A percentile compares a stretch with the other conserved stretches of the same genome.
Conservation (phyloP, 192 early-diverging fungal genomes). For the Podila epigama region DNA sequence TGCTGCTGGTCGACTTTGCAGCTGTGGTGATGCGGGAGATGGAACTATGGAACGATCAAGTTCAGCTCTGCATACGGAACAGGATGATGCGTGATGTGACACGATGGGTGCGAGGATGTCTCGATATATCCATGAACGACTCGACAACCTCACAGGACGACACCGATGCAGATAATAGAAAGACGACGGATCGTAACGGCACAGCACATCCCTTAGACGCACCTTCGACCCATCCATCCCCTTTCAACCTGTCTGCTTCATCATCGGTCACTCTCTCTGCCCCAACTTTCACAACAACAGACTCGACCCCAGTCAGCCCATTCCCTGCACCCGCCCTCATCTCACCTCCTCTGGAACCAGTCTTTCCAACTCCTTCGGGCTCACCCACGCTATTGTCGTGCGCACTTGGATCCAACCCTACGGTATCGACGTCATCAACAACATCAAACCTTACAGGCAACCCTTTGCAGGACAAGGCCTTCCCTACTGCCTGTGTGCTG, state of each 20-base stretch:
- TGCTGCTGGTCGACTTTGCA: slow-evolving; percentile 51
- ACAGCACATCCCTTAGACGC: too few species aligned
- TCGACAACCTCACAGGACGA: neutral
- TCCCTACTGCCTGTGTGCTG: slow-evolving; percentile 30
- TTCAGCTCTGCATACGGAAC: slow-evolving; percentile 52
- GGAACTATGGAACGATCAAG: slow-evolving; percentile 54
- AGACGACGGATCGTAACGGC: too few species aligned
- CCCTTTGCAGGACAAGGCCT: slow-evolving; percentile 26
- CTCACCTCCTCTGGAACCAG: slow-evolving; percentile 20
- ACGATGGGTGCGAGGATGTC: slow-evolving; percentile 32
- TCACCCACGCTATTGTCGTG: slow-evolving; percentile 18
- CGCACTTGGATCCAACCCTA: neutral
- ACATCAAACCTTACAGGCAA: slow-evolving; percentile 1
- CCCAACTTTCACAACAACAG: neutral
- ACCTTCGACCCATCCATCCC: neutral
- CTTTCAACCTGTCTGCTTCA: slow-evolving; percentile 1
- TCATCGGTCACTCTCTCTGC: neutral
- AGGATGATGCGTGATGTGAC: slow-evolving; percentile 51
- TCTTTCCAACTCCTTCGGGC: slow-evolving; percentile 21
- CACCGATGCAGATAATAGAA: neutral
- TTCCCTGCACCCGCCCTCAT: slow-evolving; percentile 9
- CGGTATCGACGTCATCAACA: neutral
- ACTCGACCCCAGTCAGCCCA: neutral
- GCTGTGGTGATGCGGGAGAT: slow-evolving; percentile 54
- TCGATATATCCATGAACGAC: slow-evolving; percentile 9